Evolutionary conservation across 1,284 basidiomycete genomes (phyloP).

Genomic region (Heterobasidion occidentale): DNA sequence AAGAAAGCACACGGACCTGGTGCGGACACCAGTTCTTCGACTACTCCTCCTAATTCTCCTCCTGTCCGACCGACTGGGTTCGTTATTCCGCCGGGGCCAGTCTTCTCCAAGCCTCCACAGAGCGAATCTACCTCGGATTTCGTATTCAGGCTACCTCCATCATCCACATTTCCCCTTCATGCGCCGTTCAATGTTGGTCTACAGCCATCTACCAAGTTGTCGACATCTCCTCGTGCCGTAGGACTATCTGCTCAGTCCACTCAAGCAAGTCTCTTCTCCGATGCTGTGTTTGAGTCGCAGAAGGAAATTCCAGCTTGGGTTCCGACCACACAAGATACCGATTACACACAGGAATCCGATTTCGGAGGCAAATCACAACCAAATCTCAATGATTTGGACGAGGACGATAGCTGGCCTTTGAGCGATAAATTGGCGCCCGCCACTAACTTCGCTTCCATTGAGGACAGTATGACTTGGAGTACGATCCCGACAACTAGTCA

Average conservation of each 20-base stretch:
- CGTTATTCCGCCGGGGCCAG: constrained; percentile 30
- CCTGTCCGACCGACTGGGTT: constrained; percentile 26
- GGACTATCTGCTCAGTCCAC: constrained; percentile 45
- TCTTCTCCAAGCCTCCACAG: constrained; percentile 44
- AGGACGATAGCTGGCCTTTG: constrained; percentile 65
- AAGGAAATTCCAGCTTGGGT: constrained; percentile 43
- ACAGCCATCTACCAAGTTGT: constrained; percentile 19
- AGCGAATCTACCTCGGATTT: constrained; percentile 20
- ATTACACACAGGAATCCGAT: constrained; percentile 29
- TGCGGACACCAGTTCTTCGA: constrained; percentile 33
- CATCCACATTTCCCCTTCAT: constrained; percentile 32
- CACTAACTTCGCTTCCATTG: constrained; percentile 31
- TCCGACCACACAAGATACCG: constrained; percentile 52
- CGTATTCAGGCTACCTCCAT: constrained; percentile 16
- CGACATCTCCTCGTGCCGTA: constrained; percentile 19
- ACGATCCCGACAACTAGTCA: constrained; percentile 36
- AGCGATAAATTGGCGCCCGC: constrained; percentile 51
- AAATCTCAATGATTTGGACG: constrained; percentile 17
- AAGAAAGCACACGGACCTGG: not conserved
- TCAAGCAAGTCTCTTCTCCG: constrained; percentile 41
- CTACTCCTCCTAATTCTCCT: constrained; percentile 54
- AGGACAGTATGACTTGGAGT: constrained; percentile 69
- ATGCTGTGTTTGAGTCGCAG: constrained; percentile 40
- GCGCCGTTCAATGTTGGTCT: constrained; percentile 38
- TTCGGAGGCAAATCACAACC: constrained; percentile 13